Percentiles rank a stretch among this genome's conserved stretches.
These are phyloP conservation scores for Vigna radiata DNA, from an alignment of 306 rosid genomes.

Conservation along the genomic window DNA sequence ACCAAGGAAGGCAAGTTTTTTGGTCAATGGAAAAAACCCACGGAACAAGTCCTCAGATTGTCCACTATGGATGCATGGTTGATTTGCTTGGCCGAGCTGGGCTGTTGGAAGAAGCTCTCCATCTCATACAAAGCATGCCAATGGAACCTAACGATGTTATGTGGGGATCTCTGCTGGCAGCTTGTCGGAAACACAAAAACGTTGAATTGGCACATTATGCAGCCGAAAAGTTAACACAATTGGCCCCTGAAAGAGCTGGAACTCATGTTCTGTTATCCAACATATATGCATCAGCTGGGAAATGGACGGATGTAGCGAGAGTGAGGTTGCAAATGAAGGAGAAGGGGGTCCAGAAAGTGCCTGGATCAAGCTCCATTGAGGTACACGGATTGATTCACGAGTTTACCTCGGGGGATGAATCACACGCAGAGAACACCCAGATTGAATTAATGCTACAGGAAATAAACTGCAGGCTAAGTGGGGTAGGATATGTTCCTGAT, in stretches of 20 bases:
- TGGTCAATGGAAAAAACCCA: constrained; percentile 60
- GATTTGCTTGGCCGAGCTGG: constrained; percentile 83
- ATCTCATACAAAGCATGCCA: constrained; percentile 74
- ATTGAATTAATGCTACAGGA: constrained; percentile 67
- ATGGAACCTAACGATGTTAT: constrained; percentile 75
- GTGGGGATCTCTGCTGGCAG: constrained; percentile 82
- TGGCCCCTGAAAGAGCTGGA: constrained; percentile 63
- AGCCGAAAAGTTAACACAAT: constrained; percentile 56
- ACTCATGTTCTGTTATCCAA: constrained; percentile 74
- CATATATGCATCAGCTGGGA: constrained; percentile 77
- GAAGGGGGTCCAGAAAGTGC: constrained; percentile 63
- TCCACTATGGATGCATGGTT: constrained; percentile 86
- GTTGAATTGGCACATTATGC: constrained; percentile 66
- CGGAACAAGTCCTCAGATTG: constrained; percentile 61
- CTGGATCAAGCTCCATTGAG: constrained; percentile 74
- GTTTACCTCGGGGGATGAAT: constrained; percentile 71
- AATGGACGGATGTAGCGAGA: constrained; percentile 82
- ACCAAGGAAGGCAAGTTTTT: constrained; percentile 64
- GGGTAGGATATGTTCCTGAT: constrained; percentile 77
- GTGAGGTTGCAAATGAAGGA: constrained; percentile 79
- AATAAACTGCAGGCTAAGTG: constrained; percentile 60
- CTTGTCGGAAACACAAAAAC: constrained; percentile 72
- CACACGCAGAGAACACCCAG: constrained; percentile 52
- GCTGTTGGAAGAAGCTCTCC: constrained; percentile 66
- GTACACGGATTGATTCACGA: constrained; percentile 69